Base-by-base conservation (phyloP, 1,139 yeast genomes). In the Taphrina wiesneri region DNA sequence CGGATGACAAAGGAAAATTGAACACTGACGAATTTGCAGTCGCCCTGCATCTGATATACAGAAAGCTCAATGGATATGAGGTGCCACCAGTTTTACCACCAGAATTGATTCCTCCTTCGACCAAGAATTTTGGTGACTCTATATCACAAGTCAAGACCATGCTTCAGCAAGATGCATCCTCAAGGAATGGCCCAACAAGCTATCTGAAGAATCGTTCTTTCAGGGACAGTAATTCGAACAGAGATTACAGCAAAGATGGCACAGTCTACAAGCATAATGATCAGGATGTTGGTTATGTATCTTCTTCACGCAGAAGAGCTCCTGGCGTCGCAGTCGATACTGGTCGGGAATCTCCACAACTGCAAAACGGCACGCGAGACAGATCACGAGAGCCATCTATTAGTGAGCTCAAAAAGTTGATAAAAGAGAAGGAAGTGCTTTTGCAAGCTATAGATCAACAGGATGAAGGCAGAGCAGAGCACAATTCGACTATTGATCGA, bases 1-100 rank as follows among this genome's bases (percentile, higher is more conserved):
- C 91, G 67, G 90, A 90, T 72, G 91, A 91, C 76, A 85, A 91
- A 56, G 98, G 97, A 43, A 83, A 84, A 61, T 90, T 93, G 73
- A 83, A 90, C 53, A 86, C 84, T 74, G 80, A 84, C 69, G 99
- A 95, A 76, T 93, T 93, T 76, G 85, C 96, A 1, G 88, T 93
- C 74, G 98, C 98, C 15, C 87, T 93, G 87, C 93, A 87, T 75
- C 82, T 93, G 72, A 95, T 93, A 9, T 96, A 92, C 76, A 90
- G 87, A 76, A 87, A 85, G 72, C 80, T 91, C 69, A 83, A 89
- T 3, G 98, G 98, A 25, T 81, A 82, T 59, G 85, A 83, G 28
- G 80, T 93, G 70, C 99, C 99, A 1, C 84, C 86, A 9, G 68
- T 70, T 9, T 72, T 80, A 7, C 81, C 81, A 23, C 76, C 75